A percentile compares a stretch with the other conserved stretches of the same genome.
These are phyloP conservation scores for Citrus australasica DNA, from an alignment of 345 rosid species.

Conservation along the genomic window DNA sequence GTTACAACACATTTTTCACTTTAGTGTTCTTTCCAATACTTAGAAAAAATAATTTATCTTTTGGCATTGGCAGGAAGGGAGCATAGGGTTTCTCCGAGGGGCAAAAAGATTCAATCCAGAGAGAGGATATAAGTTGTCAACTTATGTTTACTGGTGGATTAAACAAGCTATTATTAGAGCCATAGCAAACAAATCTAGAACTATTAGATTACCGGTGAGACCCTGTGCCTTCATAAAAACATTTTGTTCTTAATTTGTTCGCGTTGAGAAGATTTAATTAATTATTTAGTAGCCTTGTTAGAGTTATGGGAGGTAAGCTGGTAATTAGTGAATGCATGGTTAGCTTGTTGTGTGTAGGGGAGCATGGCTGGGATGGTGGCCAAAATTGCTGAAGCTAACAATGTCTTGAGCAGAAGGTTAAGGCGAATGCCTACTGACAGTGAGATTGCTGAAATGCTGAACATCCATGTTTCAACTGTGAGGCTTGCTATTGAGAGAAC, in stretches of 20 bases:
- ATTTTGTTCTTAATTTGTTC: background rate
- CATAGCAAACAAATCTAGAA: slow-evolving; percentile 42
- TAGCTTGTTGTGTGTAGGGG: slow-evolving; percentile 55
- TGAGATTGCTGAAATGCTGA: slow-evolving; percentile 51
- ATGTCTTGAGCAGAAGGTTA: slow-evolving; percentile 26
- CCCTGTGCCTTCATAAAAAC: background rate
- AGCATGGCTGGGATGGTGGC: slow-evolving; percentile 37
- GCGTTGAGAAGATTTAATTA: background rate
- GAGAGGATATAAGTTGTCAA: slow-evolving; percentile 54
- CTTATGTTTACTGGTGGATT: slow-evolving; percentile 67
- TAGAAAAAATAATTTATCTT: background rate
- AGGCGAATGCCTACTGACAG: slow-evolving; percentile 34
- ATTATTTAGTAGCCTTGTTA: background rate
- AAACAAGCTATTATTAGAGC: slow-evolving; percentile 54
- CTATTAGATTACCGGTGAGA: slow-evolving; percentile 52
- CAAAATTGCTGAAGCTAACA: slow-evolving; percentile 49
- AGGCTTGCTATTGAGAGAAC: slow-evolving; percentile 29
- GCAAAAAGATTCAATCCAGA: slow-evolving; percentile 56
- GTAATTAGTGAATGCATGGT: slow-evolving; percentile 49
- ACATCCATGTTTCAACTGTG: slow-evolving; percentile 42
- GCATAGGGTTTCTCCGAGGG: slow-evolving; percentile 53
- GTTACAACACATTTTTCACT: slow-evolving; percentile 12
- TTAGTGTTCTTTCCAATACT: background rate
- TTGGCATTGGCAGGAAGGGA: slow-evolving; percentile 35
- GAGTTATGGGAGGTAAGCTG: slow-evolving; percentile 27